Percentiles rank a stretch among this genome's conserved stretches.
phyloP scores from a whole-genome alignment of 306 rosid genomes.

The Carpinus viminea region DNA sequence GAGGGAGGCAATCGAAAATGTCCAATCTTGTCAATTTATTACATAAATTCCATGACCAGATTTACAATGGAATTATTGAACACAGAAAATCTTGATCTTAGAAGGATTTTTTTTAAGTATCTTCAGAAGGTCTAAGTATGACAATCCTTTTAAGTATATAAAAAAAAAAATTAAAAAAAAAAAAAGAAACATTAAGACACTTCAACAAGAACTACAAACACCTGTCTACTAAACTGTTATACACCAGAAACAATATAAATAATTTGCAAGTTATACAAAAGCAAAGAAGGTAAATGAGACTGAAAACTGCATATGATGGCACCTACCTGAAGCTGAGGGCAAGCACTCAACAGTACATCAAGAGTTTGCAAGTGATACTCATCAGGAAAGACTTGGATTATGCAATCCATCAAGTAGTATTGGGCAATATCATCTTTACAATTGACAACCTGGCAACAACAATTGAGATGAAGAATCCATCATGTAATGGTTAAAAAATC shows the following conservation, averaged over 20 bases:
- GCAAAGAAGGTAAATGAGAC: neutral
- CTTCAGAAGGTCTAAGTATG: too few species aligned
- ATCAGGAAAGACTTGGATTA: constrained; percentile 96
- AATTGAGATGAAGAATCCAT: constrained; percentile 23
- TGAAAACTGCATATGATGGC: constrained; percentile 15
- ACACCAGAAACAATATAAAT: neutral
- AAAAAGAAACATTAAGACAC: too few species aligned
- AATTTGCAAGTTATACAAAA: neutral
- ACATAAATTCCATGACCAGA: too few species aligned
- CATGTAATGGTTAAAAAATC: constrained; percentile 15
- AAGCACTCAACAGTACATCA: constrained; percentile 86
- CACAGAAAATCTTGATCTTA: too few species aligned
- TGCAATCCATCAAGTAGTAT: constrained; percentile 93
- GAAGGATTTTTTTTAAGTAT: too few species aligned
- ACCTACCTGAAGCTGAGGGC: constrained; percentile 93
- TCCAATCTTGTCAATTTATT: neutral
- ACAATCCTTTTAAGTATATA: too few species aligned
- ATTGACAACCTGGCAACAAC: constrained; percentile 73
- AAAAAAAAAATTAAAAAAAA: too few species aligned
- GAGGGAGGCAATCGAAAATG: neutral
- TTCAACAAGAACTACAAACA: too few species aligned
- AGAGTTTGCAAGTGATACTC: constrained; percentile 98
- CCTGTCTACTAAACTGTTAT: neutral
- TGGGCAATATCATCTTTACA: constrained; percentile 97
- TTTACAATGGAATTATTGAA: too few species aligned